A percentile compares a stretch with the other conserved stretches of the same genome.
These are phyloP conservation scores for Cornus kousa DNA, from an alignment of 148 eudicot species.

Conservation along the genomic window DNA sequence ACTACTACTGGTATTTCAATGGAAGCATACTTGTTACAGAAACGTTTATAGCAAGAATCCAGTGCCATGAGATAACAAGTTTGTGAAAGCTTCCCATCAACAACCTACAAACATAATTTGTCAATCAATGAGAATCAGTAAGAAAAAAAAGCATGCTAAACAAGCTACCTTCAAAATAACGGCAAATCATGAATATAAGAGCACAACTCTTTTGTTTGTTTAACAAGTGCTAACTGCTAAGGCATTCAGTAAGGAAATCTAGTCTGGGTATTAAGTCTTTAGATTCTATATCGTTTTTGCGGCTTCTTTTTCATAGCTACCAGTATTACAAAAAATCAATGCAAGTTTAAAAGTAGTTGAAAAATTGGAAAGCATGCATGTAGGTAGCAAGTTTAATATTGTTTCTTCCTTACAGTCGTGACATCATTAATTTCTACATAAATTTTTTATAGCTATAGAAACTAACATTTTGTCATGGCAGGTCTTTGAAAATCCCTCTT, in stretches of 20 bases:
- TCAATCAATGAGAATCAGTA: constrained; percentile 13
- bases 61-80: constrained; percentile 98
- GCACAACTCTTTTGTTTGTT: background rate
- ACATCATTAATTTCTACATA: constrained; percentile 1
- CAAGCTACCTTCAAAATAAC: background rate
- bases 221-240: background rate
- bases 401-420: background rate
- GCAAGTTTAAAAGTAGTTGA: too few species aligned
- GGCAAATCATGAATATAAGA: background rate
- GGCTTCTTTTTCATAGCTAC: background rate
- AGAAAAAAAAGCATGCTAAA: background rate
- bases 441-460: background rate
- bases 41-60: constrained; percentile 83
- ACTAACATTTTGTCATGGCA: background rate
- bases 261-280: too few species aligned
- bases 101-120: constrained; percentile 53
- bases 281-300: background rate
- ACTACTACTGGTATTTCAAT: background rate
- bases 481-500: background rate
- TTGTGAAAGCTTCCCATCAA: constrained; percentile 98
- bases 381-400: background rate
- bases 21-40: constrained; percentile 66
- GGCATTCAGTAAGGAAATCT: background rate
- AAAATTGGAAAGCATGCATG: background rate
- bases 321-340: background rate